Evolutionary conservation across 345 rosid species (phyloP).

Genomic region (Acer campestre): DNA sequence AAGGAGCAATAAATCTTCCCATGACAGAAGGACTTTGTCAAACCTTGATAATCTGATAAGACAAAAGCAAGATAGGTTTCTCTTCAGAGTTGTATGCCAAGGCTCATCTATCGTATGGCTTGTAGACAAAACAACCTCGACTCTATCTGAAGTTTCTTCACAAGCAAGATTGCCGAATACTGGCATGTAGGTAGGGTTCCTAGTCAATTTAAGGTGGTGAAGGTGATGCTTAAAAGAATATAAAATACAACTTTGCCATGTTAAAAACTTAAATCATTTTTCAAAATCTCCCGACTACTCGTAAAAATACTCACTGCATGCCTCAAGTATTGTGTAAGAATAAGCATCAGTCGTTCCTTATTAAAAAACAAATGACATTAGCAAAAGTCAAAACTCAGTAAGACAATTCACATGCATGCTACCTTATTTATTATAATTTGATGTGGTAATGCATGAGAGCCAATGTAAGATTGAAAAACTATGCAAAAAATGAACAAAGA

Average conservation of each 20-base stretch:
- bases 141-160: neutral
- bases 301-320: neutral
- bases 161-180: neutral
- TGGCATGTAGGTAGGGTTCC: neutral
- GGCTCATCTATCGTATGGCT: neutral
- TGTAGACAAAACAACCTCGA: neutral
- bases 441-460: neutral
- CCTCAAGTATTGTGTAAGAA: neutral
- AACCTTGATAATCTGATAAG: constrained; percentile 90
- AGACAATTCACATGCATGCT: neutral
- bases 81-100: neutral
- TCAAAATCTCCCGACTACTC: neutral
- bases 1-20: constrained; percentile 92
- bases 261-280: neutral
- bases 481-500: neutral
- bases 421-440: neutral
- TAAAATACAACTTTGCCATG: neutral
- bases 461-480: neutral
- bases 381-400: neutral
- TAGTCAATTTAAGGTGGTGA: constrained; percentile 3
- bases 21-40: constrained; percentile 80
- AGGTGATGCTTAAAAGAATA: neutral
- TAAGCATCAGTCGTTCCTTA: neutral
- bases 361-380: neutral
- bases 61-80: constrained; percentile 2